Base-by-base conservation (phyloP, 148 eudicot genomes). In the Rhododendron griersonianum region DNA sequence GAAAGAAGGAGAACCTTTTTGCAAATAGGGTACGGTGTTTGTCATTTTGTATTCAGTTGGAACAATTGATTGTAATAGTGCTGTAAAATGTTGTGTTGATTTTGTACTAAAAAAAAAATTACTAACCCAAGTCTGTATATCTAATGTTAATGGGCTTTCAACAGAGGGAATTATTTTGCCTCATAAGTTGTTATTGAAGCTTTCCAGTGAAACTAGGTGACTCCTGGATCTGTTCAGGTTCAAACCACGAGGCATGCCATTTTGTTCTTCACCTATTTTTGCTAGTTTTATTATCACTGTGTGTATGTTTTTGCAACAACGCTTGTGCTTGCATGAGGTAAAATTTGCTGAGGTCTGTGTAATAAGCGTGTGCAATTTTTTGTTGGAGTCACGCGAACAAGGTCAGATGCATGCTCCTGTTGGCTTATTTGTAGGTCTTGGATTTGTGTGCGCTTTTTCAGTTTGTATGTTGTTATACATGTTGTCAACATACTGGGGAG, bases 1-100 rank as follows among this genome's bases (percentile, higher is more conserved):
- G 91, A 87, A 95, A 95, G 92, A 97, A 93, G 87, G 99, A 97
- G 78, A 97, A 95, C 89, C 93, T 97, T 81, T 97, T 97, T 85
- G 98, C 99, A 61, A 94, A 95, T 83, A 90, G 98, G 94, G 99
- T 96, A 93, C 87, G 97, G 7, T 80, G 51, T 50, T 76, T 82
- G 11, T 65, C 50, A 28, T 83, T 37, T 83, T 85, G 25, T 48
- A 18, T 44, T 82, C 73, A 73, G 10, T 63, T 77, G 11, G 48
- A 69, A 23, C 83, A 59, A 3, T 28, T 77, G 81, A n/a, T 63
- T 55, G 65, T 80, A 47, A 48, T 65, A 2, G 61, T 80, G 44
- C 65, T 83, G 45, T 78, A 69, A 25, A 25, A 47, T 47, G 44
- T 47, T 57, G 44, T 37, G 85, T 25, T 83, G 77, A 39, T 83